Evolutionary conservation across 1,284 basidiomycete genomes (phyloP), one percentile per base, ranked within the genome.

Genomic region (Heterobasidion parviporum): DNA sequence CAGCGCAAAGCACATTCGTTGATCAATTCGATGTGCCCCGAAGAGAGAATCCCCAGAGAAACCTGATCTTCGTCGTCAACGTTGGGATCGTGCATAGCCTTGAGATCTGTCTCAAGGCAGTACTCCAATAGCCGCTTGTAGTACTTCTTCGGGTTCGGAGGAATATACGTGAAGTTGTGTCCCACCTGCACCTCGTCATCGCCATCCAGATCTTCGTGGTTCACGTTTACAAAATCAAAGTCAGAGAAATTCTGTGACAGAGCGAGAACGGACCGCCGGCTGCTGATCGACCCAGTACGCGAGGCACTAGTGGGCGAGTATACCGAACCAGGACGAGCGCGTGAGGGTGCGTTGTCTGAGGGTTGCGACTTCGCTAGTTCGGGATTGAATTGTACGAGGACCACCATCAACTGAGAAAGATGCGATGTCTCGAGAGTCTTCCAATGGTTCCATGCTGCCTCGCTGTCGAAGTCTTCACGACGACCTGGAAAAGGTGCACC

Each of bases 21-120:
- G 58, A 98, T 82, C 38, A 99, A 74, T 56, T 92, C 87, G 48
- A 92, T 77, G 67, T 98, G 94, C 15, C 79, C 67, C 1, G 81
- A 66, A 0, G 92, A 93, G n/a, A 99, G 73, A 56, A 99, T 98
- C 9, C 92, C 92, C 35, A 99, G 74, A 1, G 94, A 93, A 3
- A 99, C 96, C 72, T 99, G 94, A 62, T 98, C 93, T 63, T 94
- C 92, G 62, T 98, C 96, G 36, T 94, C 89, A 38, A 98, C 85
- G 49, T 89, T 86, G 9, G 85, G 85, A 58, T 84, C 86, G 57
- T 89, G 78, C 86, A 99, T 94, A 41, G 87, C 82, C 65, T 95
- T 92, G 52, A 99, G 75, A 69, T 99, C 97, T 47, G 81, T 79
- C 38, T 89, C 79, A 49, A 99, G 81, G 66, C 94, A 96, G 54